Base-by-base conservation (phyloP, 225 moss, liverwort and hornwort genomes). In the Takakia lepidozioides region DNA sequence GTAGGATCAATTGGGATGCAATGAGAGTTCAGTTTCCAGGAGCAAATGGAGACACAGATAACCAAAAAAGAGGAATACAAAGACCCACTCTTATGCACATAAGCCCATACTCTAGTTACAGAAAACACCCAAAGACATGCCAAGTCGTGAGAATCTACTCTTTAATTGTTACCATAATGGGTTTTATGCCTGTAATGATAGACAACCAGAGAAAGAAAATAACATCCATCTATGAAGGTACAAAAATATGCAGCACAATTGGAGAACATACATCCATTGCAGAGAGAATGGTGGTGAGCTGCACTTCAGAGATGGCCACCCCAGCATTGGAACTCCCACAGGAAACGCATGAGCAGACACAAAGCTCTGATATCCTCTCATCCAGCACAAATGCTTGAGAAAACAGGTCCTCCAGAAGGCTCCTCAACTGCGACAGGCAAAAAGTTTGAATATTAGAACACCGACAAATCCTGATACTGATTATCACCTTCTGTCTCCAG, bases 251-350 rank as follows among this genome's bases (percentile, higher is more conserved):
- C n/a, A n/a, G n/a, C n/a, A n/a, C n/a, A 8, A 21, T 21, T 8
- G 6, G 21, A 20, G 29, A 35, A 65, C 88, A 38, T 76, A 93
- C 93, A 66, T 88, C 81, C 88, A 93, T 85, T 29, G 93, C 81
- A 48, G 78, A 75, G 62, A 93, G 83, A 42, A 93, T 66, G 27
- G 69, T 67, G 37, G 69, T 54, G 17, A 88, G 52, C 58, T 81
- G 58, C 39, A 86, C 70, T 46, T 69, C 62, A 42, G 63, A 57
- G 46, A 64, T 53, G 42, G 59, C 70, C 59, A 66, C 67, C 57
- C 61, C 78, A 49, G 60, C 55, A 52, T 68, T 66, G n/a, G 25
- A 65, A 25, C 46, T 58, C 43, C 55, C 73, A 76, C 71, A 68
- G 57, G 71, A 44, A 46, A 86, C 65, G 52, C 38, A 29, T 38